Evolutionary conservation across 352 stramenopile species (phyloP).

Genomic region (Globisporangium rhizosaccharum): DNA sequence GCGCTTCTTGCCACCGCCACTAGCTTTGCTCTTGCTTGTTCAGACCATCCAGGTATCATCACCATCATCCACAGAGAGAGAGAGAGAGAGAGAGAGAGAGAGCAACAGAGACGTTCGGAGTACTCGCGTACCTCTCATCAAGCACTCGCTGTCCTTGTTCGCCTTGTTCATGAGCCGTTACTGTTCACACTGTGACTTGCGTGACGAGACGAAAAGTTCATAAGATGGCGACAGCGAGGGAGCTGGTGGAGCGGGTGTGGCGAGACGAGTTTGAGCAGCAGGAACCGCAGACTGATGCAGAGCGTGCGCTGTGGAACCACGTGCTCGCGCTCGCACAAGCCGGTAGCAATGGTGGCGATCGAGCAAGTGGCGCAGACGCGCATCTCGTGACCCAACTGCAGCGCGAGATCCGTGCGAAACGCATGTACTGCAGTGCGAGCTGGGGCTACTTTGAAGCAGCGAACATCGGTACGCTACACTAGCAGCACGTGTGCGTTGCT

Average conservation of each 20-base stretch:
- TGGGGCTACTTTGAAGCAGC: constrained; percentile 55
- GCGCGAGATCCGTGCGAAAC: constrained; percentile 32
- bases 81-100: too few relatives aligned
- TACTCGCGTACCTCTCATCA: too few relatives aligned
- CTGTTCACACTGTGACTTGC: too few relatives aligned
- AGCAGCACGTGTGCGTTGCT: too few relatives aligned
- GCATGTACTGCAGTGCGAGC: constrained; percentile 29
- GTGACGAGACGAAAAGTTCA: neutral
- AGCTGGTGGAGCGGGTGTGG: constrained; percentile 1
- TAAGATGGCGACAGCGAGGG: neutral
- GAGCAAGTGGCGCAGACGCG: too few relatives aligned
- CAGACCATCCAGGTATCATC: neutral
- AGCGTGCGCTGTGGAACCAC: constrained; percentile 5
- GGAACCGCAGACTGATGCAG: neutral
- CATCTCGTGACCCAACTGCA: neutral
- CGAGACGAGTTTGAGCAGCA: neutral
- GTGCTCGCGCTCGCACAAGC: constrained; percentile 1
- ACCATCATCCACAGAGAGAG: too few relatives aligned
- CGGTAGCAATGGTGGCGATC: neutral
- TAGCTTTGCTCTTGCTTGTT: neutral
- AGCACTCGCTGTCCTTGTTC: too few relatives aligned
- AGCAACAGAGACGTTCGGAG: too few relatives aligned
- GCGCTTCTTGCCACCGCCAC: neutral
- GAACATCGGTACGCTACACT: constrained; percentile 34
- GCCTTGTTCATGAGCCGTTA: too few relatives aligned